A percentile compares a stretch with the other conserved stretches of the same genome.
Evolutionary conservation across 2,329 filamentous ascomycete species (phyloP).

Genomic region (Trichoderma lentiforme): DNA sequence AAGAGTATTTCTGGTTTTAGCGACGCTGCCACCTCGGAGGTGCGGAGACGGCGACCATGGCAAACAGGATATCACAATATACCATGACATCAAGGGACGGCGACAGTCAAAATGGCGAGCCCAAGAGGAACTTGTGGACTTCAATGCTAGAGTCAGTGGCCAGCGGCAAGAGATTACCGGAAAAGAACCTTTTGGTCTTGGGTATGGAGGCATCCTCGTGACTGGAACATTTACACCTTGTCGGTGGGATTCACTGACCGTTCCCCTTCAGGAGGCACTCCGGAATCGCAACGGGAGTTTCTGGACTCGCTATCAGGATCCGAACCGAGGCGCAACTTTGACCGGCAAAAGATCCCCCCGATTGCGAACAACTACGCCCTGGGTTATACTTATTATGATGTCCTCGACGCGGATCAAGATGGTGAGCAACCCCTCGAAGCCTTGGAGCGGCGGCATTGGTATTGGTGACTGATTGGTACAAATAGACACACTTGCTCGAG

Average conservation of each 20-base stretch:
- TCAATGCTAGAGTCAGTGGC: constrained; percentile 88
- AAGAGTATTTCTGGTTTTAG: constrained; percentile 15
- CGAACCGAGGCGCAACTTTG: constrained; percentile 52
- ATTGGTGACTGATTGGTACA: constrained; percentile 22
- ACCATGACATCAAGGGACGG: constrained; percentile 54
- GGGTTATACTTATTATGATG: constrained; percentile 93
- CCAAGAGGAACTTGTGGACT: constrained; percentile 89
- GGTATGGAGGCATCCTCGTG: constrained; percentile 48
- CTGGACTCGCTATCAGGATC: constrained; percentile 61
- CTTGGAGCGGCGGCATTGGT: background rate
- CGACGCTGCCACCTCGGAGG: constrained; percentile 6
- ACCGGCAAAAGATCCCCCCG: constrained; percentile 64
- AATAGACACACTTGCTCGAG: constrained; percentile 82
- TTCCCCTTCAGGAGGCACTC: constrained; percentile 62
- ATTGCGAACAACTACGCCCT: constrained; percentile 90
- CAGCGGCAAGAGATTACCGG: constrained; percentile 82
- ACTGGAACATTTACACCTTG: constrained; percentile 4
- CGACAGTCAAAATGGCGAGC: constrained; percentile 61
- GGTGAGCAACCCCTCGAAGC: constrained; percentile 48
- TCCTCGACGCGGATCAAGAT: constrained; percentile 90
- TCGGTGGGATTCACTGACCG: constrained; percentile 29
- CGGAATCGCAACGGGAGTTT: constrained; percentile 81
- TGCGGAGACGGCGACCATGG: constrained; percentile 38
- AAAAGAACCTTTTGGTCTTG: constrained; percentile 86
- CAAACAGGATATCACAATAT: constrained; percentile 57